These are phyloP conservation scores for Trametes gibbosa DNA, from an alignment of 768 basidiomycete genomes.

Conservation along the genomic window DNA sequence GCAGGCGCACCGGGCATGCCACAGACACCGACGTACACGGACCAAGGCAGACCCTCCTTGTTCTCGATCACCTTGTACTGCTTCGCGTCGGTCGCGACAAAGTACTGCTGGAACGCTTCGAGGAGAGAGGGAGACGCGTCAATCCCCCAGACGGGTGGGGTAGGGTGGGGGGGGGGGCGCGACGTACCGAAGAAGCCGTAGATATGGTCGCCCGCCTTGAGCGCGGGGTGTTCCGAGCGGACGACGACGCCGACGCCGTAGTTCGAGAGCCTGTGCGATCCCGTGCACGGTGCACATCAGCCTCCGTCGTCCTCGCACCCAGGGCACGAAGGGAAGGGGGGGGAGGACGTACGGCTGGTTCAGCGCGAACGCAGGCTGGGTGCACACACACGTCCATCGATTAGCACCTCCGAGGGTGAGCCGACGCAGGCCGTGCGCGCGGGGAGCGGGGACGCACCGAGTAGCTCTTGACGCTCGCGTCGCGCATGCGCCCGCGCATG, in stretches of 20 bases:
- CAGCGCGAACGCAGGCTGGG: conserved; percentile 20
- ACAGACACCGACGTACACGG: conserved; percentile 45
- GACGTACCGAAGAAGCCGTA: conserved; percentile 23
- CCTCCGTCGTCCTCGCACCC: neutral
- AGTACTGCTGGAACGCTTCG: conserved; percentile 42
- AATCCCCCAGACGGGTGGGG: too few relatives aligned
- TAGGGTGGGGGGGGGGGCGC: too few relatives aligned
- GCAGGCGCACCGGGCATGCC: conserved; percentile 39
- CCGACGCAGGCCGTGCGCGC: too few relatives aligned
- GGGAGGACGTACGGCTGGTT: conserved; percentile 28
- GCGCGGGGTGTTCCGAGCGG: conserved; percentile 23
- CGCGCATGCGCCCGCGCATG: conserved; percentile 21
- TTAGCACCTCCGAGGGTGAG: neutral
- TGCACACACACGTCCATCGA: neutral
- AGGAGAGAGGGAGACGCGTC: too few relatives aligned
- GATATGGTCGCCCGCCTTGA: conserved; percentile 27
- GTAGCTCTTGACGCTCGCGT: conserved; percentile 15
- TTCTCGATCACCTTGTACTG: conserved; percentile 35
- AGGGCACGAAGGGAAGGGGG: neutral
- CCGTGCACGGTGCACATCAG: neutral
- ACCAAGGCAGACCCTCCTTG: conserved; percentile 46
- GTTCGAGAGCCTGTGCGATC: conserved; percentile 23
- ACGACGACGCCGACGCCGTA: conserved; percentile 27
- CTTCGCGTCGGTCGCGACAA: conserved; percentile 26
- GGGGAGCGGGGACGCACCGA: conserved; percentile 6